Percentiles rank a stretch among this genome's conserved stretches.
Conservation (phyloP, 2,329 filamentous ascomycete genomes). For the Hypomyces perniciosus region DNA sequence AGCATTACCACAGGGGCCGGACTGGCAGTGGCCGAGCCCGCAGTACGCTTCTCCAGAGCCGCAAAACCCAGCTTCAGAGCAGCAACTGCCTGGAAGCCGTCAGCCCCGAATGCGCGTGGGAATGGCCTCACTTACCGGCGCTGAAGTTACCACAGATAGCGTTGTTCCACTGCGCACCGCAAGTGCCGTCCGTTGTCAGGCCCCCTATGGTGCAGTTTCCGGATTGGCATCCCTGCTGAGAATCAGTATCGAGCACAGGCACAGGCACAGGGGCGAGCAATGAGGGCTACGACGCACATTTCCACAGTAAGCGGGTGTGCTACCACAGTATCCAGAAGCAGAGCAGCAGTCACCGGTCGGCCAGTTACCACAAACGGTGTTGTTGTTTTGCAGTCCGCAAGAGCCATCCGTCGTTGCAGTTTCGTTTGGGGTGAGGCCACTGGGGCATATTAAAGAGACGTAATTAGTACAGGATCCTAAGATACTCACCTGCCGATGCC, state of each 20-base stretch:
- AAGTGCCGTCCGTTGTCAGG: not conserved
- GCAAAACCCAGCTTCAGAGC: not conserved
- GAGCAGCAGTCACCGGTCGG: not conserved
- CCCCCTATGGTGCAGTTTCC: not conserved
- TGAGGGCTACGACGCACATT: not conserved
- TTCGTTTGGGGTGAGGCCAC: not conserved
- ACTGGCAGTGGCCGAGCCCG: not conserved
- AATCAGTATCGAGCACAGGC: not conserved
- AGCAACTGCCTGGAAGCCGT: not conserved
- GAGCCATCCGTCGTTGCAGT: not conserved
- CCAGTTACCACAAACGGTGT: not conserved
- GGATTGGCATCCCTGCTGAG: not conserved
- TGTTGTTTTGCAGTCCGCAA: not conserved
- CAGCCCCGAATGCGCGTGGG: not conserved
- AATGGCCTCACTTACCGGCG: not conserved
- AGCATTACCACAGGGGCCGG: not conserved
- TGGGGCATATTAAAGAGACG: too few relatives aligned
- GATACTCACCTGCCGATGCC: not conserved
- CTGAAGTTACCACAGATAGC: not conserved
- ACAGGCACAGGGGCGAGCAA: not conserved
- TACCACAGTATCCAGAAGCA: not conserved
- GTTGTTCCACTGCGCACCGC: conserved; percentile 1
- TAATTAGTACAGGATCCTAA: too few relatives aligned
- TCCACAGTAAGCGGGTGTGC: not conserved
- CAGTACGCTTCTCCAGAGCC: not conserved